A percentile compares a stretch with the other conserved stretches of the same genome.
Conservation (phyloP, 1,139 yeast genomes). For the Kodamaea plutei region DNA sequence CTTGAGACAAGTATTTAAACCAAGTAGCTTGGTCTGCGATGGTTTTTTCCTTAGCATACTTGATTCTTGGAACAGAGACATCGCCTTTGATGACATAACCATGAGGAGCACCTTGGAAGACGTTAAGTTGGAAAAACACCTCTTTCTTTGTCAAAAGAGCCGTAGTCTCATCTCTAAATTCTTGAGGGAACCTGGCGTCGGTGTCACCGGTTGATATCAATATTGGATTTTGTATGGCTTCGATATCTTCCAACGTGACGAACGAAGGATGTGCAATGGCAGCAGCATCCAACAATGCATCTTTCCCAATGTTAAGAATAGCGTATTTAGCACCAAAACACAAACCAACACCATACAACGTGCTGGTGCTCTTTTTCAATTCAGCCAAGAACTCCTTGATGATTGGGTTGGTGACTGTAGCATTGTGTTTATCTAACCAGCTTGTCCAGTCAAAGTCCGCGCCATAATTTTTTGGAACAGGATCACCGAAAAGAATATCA, state of each 20-base stretch:
- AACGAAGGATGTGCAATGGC: conserved; percentile 23
- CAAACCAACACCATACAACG: conserved; percentile 17
- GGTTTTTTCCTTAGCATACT: conserved; percentile 69
- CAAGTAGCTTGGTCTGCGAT: conserved; percentile 53
- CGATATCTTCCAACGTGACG: conserved; percentile 16
- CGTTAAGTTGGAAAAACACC: conserved; percentile 21
- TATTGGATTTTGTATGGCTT: conserved; percentile 15
- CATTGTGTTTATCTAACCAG: conserved; percentile 56
- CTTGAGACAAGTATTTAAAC: too few relatives aligned
- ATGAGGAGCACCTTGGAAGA: conserved; percentile 18
- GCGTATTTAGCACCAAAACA: conserved; percentile 21
- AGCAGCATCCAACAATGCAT: conserved; percentile 14
- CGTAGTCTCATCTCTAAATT: conserved; percentile 16
- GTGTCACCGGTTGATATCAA: conserved; percentile 18
- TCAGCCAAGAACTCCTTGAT: conserved; percentile 9
- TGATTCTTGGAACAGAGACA: conserved; percentile 44
- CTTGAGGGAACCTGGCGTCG: conserved; percentile 14
- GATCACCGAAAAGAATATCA: conserved; percentile 19
- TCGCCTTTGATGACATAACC: conserved; percentile 50
- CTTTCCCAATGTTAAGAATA: conserved; percentile 13
- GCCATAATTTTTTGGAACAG: conserved; percentile 7
- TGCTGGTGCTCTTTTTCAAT: conserved; percentile 8
- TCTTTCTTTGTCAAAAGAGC: conserved; percentile 15
- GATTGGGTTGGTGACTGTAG: conserved; percentile 37
- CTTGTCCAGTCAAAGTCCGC: conserved; percentile 21